Percentiles rank a stretch among this genome's conserved stretches.
Evolutionary conservation across 2,329 filamentous ascomycete genomes (phyloP).

Genomic region (Penicillium sp.): DNA sequence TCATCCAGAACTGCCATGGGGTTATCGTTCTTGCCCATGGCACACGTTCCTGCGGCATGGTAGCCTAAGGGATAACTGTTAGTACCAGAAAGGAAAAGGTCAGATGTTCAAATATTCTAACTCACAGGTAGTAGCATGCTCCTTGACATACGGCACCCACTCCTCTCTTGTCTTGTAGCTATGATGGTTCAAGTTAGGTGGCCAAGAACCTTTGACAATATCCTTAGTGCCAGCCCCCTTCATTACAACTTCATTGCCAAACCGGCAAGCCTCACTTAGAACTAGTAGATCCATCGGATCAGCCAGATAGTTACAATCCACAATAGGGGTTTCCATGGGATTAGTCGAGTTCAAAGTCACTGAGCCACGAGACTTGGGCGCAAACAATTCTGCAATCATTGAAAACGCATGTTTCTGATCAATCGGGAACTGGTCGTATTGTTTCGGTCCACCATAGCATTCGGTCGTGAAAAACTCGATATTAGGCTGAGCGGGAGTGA

Average conservation of each 20-base stretch:
- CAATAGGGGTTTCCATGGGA: conserved; percentile 57
- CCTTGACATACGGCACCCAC: conserved; percentile 61
- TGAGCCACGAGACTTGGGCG: conserved; percentile 60
- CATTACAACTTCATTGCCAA: conserved; percentile 65
- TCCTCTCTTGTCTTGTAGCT: conserved; percentile 58
- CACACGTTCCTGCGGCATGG: conserved; percentile 61
- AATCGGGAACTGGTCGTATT: conserved; percentile 58
- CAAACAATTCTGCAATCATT: conserved; percentile 63
- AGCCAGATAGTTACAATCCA: conserved; percentile 62
- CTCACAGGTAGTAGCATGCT: conserved; percentile 65
- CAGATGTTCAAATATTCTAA: conserved; percentile 1
- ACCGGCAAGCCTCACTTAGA: conserved; percentile 61
- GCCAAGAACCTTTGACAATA: conserved; percentile 66
- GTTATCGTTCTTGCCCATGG: conserved; percentile 58
- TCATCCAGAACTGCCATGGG: conserved; percentile 58
- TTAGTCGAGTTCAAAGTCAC: conserved; percentile 58
- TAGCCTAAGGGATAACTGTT: conserved; percentile 47
- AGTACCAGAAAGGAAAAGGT: neutral
- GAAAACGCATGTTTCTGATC: conserved; percentile 61
- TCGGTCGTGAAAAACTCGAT: conserved; percentile 67
- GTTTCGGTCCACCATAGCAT: conserved; percentile 64
- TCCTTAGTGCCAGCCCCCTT: conserved; percentile 62
- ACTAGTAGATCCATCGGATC: conserved; percentile 64
- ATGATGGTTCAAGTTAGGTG: conserved; percentile 57
- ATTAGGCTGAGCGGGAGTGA: conserved; percentile 61